Evolutionary conservation across 306 rosid species (phyloP).

Genomic region (Trichosanthes cucumerina): DNA sequence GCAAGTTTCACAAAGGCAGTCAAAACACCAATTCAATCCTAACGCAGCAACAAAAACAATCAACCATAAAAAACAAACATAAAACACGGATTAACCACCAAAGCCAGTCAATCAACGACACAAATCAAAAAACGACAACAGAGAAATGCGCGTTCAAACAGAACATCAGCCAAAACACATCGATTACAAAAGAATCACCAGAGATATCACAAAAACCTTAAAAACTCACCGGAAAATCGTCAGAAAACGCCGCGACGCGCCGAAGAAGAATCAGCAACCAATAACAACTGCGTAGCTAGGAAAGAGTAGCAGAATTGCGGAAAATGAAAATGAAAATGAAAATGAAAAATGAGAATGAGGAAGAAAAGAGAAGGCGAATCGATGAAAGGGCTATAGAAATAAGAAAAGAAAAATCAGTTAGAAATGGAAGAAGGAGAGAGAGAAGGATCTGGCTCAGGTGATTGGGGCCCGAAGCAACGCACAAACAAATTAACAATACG

Average conservation of each 20-base stretch:
- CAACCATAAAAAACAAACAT: background rate
- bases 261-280: background rate
- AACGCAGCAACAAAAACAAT: background rate
- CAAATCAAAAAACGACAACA: background rate
- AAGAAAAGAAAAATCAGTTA: background rate
- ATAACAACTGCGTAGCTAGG: background rate
- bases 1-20: background rate
- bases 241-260: background rate
- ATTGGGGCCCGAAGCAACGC: slow-evolving; percentile 7
- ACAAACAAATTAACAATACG: background rate
- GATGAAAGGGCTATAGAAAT: background rate
- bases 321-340: background rate
- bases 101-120: background rate
- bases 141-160: background rate
- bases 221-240: slow-evolving; percentile 1
- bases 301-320: background rate
- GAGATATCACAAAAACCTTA: background rate
- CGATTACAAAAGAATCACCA: background rate
- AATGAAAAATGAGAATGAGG: background rate
- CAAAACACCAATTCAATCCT: background rate
- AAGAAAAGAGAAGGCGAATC: background rate
- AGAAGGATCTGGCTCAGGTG: background rate
- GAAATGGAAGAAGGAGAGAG: background rate
- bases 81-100: background rate
- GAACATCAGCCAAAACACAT: background rate